Evolutionary conservation across 2,329 filamentous ascomycete species (phyloP).

Genomic region (Alternaria ethzedia): DNA sequence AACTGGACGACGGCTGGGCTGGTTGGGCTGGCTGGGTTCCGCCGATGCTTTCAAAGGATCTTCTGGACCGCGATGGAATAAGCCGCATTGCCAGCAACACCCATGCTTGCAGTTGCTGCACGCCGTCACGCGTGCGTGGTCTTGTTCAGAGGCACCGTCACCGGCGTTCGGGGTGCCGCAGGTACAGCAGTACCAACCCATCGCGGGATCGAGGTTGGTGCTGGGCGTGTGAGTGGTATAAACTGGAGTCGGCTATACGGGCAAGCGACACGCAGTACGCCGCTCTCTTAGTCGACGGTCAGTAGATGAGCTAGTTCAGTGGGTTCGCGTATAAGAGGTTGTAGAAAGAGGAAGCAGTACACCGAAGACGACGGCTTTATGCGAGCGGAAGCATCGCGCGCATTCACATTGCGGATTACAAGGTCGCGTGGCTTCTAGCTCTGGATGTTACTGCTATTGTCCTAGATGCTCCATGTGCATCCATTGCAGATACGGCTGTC

Average conservation of each 20-base stretch:
- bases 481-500: no score
- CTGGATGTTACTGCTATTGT: background rate
- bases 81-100: background rate
- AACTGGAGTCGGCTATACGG: no score
- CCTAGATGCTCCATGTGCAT: background rate
- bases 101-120: background rate
- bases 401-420: background rate
- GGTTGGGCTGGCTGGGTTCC: background rate
- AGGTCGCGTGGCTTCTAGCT: background rate
- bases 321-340: background rate
- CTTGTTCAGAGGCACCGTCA: background rate
- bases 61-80: rapidly evolving
- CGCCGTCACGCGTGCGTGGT: background rate
- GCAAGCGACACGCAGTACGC: background rate
- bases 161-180: background rate
- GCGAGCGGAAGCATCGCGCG: background rate
- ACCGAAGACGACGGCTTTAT: background rate
- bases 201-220: background rate
- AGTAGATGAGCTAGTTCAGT: background rate
- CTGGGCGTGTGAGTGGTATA: background rate
- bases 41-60: background rate
- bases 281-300: background rate
- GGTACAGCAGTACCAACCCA: background rate
- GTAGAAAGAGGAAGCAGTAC: background rate
- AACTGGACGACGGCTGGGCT: background rate